Percentiles rank a stretch among this genome's conserved stretches.
These are phyloP conservation scores for Boletus subcaerulescens DNA, from an alignment of 768 basidiomycete species.

Conservation along the genomic window DNA sequence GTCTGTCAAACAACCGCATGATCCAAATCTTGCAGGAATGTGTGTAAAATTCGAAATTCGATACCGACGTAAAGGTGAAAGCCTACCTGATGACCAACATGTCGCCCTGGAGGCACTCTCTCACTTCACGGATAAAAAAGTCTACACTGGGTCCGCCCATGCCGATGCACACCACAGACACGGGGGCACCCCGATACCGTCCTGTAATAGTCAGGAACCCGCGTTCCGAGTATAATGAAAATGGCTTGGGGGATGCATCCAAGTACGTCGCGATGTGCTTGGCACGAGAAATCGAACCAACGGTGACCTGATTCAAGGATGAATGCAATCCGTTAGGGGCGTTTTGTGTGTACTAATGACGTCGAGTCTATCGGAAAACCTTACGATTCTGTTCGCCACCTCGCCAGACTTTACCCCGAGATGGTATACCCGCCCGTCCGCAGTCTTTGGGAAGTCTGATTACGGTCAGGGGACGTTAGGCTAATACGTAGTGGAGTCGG, in stretches of 20 bases:
- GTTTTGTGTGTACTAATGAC: not conserved
- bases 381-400: slow-evolving; percentile 77
- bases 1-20: slow-evolving; percentile 69
- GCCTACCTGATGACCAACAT: slow-evolving; percentile 50
- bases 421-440: slow-evolving; percentile 75
- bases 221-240: slow-evolving; percentile 66
- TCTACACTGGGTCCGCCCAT: slow-evolving; percentile 85
- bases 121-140: slow-evolving; percentile 79
- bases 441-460: slow-evolving; percentile 73
- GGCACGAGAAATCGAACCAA: slow-evolving; percentile 71
- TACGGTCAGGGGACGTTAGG: not conserved
- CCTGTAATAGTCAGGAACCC: slow-evolving; percentile 76
- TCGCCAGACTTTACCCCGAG: slow-evolving; percentile 73
- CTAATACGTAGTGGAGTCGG: not conserved
- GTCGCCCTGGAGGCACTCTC: slow-evolving; percentile 68
- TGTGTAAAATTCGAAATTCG: not conserved
- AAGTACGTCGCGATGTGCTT: slow-evolving; percentile 54
- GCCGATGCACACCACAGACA: slow-evolving; percentile 76
- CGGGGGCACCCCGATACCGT: slow-evolving; percentile 55
- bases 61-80: not conserved
- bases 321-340: not conserved
- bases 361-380: slow-evolving; percentile 9
- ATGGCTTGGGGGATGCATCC: slow-evolving; percentile 56
- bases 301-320: slow-evolving; percentile 52
- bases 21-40: slow-evolving; percentile 57